These are phyloP conservation scores for Cardiospermum halicacabum DNA, from an alignment of 345 rosid species.

Conservation along the genomic window DNA sequence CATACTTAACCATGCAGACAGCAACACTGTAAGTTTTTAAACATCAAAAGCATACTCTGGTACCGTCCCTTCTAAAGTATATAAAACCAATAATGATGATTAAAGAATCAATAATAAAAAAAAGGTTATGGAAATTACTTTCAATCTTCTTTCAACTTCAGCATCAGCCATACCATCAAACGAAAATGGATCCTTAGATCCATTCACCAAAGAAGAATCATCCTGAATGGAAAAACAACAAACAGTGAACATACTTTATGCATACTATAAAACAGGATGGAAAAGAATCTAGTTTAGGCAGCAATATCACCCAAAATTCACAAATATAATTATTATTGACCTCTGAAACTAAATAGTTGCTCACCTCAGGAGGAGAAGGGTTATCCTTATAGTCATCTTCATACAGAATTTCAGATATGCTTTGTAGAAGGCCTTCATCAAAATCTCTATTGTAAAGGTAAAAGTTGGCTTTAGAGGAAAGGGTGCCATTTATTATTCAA, in stretches of 20 bases:
- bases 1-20: not conserved
- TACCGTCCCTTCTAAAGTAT: not conserved
- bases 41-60: not conserved
- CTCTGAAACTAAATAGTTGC: constrained; percentile 88
- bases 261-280: not conserved
- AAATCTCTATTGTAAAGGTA: constrained; percentile 66
- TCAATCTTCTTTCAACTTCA: constrained; percentile 80
- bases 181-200: constrained; percentile 61
- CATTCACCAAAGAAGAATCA: constrained; percentile 56
- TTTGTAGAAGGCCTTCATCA: constrained; percentile 85
- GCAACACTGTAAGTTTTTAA: constrained; percentile 8
- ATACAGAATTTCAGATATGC: constrained; percentile 64
- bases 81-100: too few relatives aligned
- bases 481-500: constrained; percentile 17
- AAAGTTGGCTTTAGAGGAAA: constrained; percentile 17
- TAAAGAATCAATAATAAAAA: too few relatives aligned
- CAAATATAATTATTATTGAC: constrained; percentile 39
- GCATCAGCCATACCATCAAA: constrained; percentile 86
- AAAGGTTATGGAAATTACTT: constrained; percentile 41
- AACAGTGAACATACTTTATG: constrained; percentile 7
- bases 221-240: constrained; percentile 50
- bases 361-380: constrained; percentile 93
- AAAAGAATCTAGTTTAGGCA: not conserved
- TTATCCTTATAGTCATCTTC: constrained; percentile 69
- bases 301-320: constrained; percentile 3